phyloP scores from a whole-genome alignment of 176 grass and related monocot species.

The Luzula sylvatica region DNA sequence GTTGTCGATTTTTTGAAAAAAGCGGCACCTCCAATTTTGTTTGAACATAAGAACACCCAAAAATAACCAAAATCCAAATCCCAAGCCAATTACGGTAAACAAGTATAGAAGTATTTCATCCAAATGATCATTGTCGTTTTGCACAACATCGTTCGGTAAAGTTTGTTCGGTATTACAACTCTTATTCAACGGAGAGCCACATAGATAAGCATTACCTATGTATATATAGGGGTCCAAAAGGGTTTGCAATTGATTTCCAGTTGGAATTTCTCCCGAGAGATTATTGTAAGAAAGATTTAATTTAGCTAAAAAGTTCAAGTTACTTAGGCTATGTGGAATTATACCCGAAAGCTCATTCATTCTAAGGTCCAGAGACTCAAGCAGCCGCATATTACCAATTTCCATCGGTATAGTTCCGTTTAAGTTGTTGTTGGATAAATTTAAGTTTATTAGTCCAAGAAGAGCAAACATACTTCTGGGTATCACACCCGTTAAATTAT shows the following conservation, averaged over 20 bases:
- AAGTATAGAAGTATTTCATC: slow-evolving; percentile 14
- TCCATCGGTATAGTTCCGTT: slow-evolving; percentile 22
- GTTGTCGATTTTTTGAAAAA: slow-evolving; percentile 22
- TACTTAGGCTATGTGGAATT: slow-evolving; percentile 30
- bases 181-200: slow-evolving; percentile 23
- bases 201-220: slow-evolving; percentile 30
- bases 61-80: slow-evolving; percentile 17
- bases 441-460: slow-evolving; percentile 20
- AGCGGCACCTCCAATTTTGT: slow-evolving; percentile 21
- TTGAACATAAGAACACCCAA: slow-evolving; percentile 27
- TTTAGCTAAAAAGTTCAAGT: background rate
- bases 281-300: slow-evolving; percentile 40
- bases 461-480: slow-evolving; percentile 15
- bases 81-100: slow-evolving; percentile 21
- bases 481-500: slow-evolving; percentile 22
- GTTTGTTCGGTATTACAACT: slow-evolving; percentile 8
- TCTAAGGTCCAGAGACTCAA: slow-evolving; percentile 38
- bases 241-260: slow-evolving; percentile 24
- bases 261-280: slow-evolving; percentile 35
- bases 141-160: background rate
- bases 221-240: slow-evolving; percentile 25
- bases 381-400: slow-evolving; percentile 11
- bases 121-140: background rate
- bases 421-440: slow-evolving; percentile 33
- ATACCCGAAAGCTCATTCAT: slow-evolving; percentile 27